Conservation (phyloP, 192 early-diverging fungal species). For the Rhizophagus clarus region DNA sequence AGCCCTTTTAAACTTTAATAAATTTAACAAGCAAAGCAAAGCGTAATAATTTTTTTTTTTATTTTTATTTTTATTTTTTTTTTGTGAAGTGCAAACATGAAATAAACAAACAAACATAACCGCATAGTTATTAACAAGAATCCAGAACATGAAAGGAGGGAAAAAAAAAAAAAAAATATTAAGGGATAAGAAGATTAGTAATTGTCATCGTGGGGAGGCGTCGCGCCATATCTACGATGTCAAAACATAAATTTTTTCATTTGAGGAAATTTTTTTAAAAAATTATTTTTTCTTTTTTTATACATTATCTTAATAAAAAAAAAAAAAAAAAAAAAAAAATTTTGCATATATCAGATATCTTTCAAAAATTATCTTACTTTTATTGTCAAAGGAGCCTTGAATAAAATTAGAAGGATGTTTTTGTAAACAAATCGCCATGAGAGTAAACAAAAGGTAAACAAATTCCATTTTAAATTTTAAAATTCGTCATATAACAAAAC, state of each 20-base stretch:
- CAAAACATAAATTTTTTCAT: no score
- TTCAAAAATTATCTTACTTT: no score
- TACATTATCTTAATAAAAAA: no score
- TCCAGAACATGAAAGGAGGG: not conserved
- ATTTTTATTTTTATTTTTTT: no score
- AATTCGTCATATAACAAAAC: not conserved
- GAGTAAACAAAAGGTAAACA: constrained; percentile 16
- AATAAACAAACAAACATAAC: not conserved
- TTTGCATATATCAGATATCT: no score
- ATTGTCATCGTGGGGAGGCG: not conserved
- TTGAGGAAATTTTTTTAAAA: no score
- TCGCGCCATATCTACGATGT: no score
- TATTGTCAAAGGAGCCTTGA: not conserved
- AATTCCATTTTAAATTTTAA: not conserved
- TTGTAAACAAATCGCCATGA: constrained; percentile 19
- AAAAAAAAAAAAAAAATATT: not conserved
- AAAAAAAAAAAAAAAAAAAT: no score
- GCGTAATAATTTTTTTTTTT: no score
- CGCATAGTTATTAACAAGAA: not conserved
- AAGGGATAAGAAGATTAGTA: not conserved
- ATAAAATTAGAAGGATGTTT: not conserved
- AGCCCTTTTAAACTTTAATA: no score
- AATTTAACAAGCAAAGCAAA: no score
- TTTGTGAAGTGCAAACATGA: not conserved
- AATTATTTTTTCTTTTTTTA: no score